Evolutionary conservation across 2,329 filamentous ascomycete genomes (phyloP), one percentile per base, ranked within the genome.

Genomic region (Leptographium radiaticola): DNA sequence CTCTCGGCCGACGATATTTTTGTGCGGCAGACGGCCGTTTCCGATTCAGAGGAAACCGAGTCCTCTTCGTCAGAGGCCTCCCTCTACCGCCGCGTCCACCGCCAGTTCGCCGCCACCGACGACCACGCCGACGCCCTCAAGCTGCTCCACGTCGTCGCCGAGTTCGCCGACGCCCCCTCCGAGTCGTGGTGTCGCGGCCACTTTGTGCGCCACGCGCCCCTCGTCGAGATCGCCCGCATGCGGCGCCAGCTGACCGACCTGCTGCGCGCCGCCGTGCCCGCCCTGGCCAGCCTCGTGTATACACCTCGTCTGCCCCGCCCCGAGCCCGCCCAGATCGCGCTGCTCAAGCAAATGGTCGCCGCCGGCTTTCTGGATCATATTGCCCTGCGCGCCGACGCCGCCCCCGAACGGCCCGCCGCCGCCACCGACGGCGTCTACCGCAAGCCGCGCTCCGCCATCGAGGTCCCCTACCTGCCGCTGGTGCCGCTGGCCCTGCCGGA

Each of bases 291-390:
- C 71, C 77, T 72, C 38, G 70, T 71, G 53, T 77, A 76, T 59
- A 67, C 75, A 53, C 79, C 81, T 34, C 76, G 74, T 61, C 71
- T 85, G 3, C 72, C 76, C 49, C 73, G 75, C 0, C 81, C 81
- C 0, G 78, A 79, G 0, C 71, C 81, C 8, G 85, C 83, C 59
- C 84, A 89, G 63, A 73, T 94, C 33, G 83, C 83, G 48, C 82
- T 88, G 1, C 74, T 98, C 33, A 95, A 94, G 67, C 88, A 96
- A 65, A 94, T 97, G 70, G 83, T 88, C 25, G 88, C 91, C 0
- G 86, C 89, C 0, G 93, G 91, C 1, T 97, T 96, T 70, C 82
- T 97, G 63, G 93, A 98, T 68, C 87, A 96, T 61, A 79, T 98
- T 43, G 93, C 93, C 47, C 89, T 97, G 61, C 87, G 93, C 56